Evolutionary conservation across 1,284 basidiomycete genomes (phyloP).

Genomic region (Moesziomyces sp.): DNA sequence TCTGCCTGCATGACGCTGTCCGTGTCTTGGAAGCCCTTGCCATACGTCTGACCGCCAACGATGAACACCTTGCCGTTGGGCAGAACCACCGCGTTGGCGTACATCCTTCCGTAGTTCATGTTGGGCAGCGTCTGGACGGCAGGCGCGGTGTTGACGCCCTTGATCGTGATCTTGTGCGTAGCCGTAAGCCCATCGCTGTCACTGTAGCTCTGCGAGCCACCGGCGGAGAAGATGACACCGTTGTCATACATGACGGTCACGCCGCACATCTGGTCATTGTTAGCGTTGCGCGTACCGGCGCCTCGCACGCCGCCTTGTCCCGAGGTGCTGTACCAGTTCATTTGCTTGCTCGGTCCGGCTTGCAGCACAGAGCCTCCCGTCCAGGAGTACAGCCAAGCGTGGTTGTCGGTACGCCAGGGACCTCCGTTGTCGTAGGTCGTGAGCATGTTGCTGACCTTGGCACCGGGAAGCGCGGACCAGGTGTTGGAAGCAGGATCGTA

Average conservation of each 20-base stretch:
- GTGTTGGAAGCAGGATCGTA: slow-evolving; percentile 1
- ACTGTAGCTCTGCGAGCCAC: slow-evolving; percentile 1
- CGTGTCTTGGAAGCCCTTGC: background rate
- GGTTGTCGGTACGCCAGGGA: slow-evolving; percentile 6
- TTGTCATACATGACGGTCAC: slow-evolving; percentile 4
- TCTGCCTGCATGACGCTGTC: slow-evolving; percentile 7
- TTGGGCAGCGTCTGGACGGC: slow-evolving; percentile 2
- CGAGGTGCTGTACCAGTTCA: slow-evolving; percentile 9
- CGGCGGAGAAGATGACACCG: slow-evolving; percentile 1
- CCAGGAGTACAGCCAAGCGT: slow-evolving; percentile 4
- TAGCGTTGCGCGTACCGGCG: background rate
- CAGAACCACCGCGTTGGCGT: slow-evolving; percentile 5
- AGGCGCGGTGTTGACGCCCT: background rate
- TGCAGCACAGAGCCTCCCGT: slow-evolving; percentile 6
- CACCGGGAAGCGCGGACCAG: slow-evolving; percentile 1
- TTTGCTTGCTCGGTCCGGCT: slow-evolving; percentile 6
- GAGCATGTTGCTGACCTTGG: background rate
- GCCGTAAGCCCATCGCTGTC: background rate
- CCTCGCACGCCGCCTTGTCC: background rate
- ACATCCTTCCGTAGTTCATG: slow-evolving; percentile 2
- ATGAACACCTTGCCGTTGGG: slow-evolving; percentile 5
- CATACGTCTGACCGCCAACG: slow-evolving; percentile 4
- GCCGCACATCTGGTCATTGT: slow-evolving; percentile 4
- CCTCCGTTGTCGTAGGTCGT: slow-evolving; percentile 3
- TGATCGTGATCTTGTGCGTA: slow-evolving; percentile 4